Percentiles rank a stretch among this genome's conserved stretches.
Conservation (phyloP, 495 filamentous ascomycete genomes). For the Aspergillus cristatus region DNA sequence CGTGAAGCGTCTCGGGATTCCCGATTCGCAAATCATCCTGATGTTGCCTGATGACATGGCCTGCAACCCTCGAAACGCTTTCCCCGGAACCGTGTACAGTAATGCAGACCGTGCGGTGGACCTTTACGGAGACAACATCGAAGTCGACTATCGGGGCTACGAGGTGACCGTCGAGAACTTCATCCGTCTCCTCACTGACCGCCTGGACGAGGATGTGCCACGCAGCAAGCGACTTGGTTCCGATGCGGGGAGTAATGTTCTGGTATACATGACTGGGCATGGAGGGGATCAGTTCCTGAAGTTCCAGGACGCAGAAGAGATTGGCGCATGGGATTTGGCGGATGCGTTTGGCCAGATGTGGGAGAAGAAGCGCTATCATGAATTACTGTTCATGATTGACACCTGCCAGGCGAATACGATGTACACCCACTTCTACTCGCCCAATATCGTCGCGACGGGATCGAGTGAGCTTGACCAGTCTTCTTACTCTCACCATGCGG, state of each 20-base stretch:
- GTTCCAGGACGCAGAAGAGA: slow-evolving; percentile 97
- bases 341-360: slow-evolving; percentile 99
- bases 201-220: slow-evolving; percentile 86
- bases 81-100: slow-evolving; percentile 96
- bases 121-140: slow-evolving; percentile 96
- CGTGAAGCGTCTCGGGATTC: slow-evolving; percentile 95
- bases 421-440: slow-evolving; percentile 95
- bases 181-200: slow-evolving; percentile 88
- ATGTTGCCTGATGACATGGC: slow-evolving; percentile 99
- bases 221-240: slow-evolving; percentile 85
- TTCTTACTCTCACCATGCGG: slow-evolving; percentile 92
- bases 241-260: slow-evolving; percentile 88
- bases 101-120: slow-evolving; percentile 93
- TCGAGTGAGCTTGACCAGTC: slow-evolving; percentile 90
- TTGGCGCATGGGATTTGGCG: slow-evolving; percentile 89
- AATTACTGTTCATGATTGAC: slow-evolving; percentile 99
- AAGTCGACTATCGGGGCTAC: slow-evolving; percentile 96
- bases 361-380: slow-evolving; percentile 95
- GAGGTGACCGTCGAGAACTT: slow-evolving; percentile 99
- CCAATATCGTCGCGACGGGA: slow-evolving; percentile 93
- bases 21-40: slow-evolving; percentile 97
- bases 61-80: slow-evolving; percentile 96
- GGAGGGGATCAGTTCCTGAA: slow-evolving; percentile 98
- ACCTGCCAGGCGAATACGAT: slow-evolving; percentile 99
- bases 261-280: slow-evolving; percentile 99